Base-by-base conservation (phyloP, 345 rosid genomes). In the Populus pruinosa region DNA sequence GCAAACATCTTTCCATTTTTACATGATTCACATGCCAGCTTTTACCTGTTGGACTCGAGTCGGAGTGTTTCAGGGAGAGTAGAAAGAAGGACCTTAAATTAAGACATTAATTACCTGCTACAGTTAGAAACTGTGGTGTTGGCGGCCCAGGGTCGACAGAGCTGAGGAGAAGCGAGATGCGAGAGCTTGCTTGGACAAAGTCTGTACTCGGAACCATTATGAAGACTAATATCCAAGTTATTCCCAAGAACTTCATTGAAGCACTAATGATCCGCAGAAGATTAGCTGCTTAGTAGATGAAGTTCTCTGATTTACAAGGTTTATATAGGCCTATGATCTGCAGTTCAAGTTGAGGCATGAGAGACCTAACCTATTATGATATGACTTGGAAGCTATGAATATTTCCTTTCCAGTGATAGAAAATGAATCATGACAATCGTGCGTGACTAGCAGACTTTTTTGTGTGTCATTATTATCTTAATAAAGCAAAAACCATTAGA, bases 81-180 rank as follows among this genome's bases (percentile, higher is more conserved):
- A 3, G n/a, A 33, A 5, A 6, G 21, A 6, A n/a, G 23, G 29
- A 31, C 31, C 47, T 31, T 31, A 27, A 16, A 65, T 2, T 9
- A 73, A 66, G 53, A 62, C 65, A 36, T 73, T 13, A 71, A 47
- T 82, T 77, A 89, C 92, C 92, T 89, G 80, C 82, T 68, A 90
- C 53, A 31, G 91, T 89, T 23, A 87, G 74, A 70, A 83, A 85
- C 33, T 6, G 33, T 55, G 75, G 21, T 31, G 81, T 55, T 23
- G 78, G 56, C 20, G 47, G 76, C 73, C 82, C 81, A 20, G 68
- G 73, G 47, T 82, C 63, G 17, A 10, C 84, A 67, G 77, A 38
- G 62, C 35, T 59, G 4, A 21, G 1, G 63, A 56, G 80, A 25
- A 82, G 62, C 2, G 73, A 77, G 63, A 59, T 74, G 31, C 87